A percentile compares a stretch with the other conserved stretches of the same genome.
Conservation (phyloP, 139 green algal species). For the Limnomonas spitsbergensis region DNA sequence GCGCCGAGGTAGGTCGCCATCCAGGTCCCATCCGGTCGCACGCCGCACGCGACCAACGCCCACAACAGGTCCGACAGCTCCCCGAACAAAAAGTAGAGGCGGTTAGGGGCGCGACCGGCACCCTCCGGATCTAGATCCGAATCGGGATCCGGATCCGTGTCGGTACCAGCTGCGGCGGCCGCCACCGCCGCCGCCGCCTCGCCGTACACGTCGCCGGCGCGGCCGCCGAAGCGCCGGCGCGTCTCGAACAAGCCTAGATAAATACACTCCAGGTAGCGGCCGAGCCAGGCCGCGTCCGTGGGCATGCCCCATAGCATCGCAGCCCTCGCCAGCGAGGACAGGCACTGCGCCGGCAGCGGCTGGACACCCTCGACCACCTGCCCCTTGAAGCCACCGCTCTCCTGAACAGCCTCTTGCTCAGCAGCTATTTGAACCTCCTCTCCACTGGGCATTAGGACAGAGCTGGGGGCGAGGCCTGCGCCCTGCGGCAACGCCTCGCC, state of each 20-base stretch:
- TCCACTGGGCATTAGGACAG: background rate
- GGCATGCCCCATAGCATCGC: background rate
- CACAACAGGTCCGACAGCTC: background rate
- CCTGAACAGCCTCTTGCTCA: background rate
- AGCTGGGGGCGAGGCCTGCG: background rate
- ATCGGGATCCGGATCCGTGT: background rate
- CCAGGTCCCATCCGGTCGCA: background rate
- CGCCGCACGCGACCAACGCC: background rate
- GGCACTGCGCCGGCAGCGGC: conserved; percentile 5
- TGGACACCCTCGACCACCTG: background rate
- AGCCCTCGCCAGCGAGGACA: background rate
- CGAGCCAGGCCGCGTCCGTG: background rate
- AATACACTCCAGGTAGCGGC: background rate
- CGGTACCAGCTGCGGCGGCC: too few relatives aligned
- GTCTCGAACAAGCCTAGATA: background rate
- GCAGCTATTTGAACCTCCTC: background rate
- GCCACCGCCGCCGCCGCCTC: too few relatives aligned
- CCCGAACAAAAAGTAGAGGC: background rate
- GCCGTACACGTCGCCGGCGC: background rate
- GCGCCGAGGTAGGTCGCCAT: background rate
- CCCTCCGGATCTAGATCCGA: background rate
- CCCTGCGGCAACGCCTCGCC: background rate
- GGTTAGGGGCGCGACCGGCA: background rate
- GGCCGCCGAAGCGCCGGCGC: background rate
- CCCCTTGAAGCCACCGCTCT: background rate